These are phyloP conservation scores for Clonostachys rosea DNA, from an alignment of 2,329 filamentous ascomycete genomes.

Conservation along the genomic window DNA sequence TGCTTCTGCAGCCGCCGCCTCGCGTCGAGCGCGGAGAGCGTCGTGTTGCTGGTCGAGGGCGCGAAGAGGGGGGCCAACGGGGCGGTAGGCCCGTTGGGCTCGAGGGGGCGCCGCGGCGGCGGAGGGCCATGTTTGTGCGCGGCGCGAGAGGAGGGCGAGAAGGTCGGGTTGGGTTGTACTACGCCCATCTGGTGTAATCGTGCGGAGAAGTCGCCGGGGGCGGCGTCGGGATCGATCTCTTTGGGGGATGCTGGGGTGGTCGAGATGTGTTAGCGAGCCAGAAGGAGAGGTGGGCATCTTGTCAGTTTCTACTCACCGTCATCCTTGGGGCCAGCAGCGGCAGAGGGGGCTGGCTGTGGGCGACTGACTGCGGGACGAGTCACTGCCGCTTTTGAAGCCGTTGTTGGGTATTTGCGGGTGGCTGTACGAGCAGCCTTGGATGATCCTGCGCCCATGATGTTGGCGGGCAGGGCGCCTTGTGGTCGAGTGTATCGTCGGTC, in stretches of 20 bases:
- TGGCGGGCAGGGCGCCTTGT: too few relatives aligned
- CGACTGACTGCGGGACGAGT: too few relatives aligned
- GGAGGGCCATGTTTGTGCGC: background rate
- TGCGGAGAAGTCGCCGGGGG: slow-evolving; percentile 38
- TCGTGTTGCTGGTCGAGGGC: slow-evolving; percentile 30
- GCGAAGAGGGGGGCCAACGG: slow-evolving; percentile 18
- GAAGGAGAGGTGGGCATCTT: background rate
- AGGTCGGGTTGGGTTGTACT: slow-evolving; percentile 48
- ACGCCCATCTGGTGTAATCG: slow-evolving; percentile 51
- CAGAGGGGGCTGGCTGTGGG: too few relatives aligned
- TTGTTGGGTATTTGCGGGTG: slow-evolving; percentile 37
- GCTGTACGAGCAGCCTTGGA: slow-evolving; percentile 37
- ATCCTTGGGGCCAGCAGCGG: slow-evolving; percentile 12
- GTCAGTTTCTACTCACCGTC: slow-evolving; percentile 16
- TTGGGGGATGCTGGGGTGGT: slow-evolving; percentile 18
- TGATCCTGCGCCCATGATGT: slow-evolving; percentile 36
- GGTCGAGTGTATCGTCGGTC: too few relatives aligned
- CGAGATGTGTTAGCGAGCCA: slow-evolving; percentile 22
- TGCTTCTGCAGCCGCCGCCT: slow-evolving; percentile 35
- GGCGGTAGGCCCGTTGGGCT: slow-evolving; percentile 7
- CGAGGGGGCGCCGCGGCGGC: background rate
- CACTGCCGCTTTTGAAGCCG: slow-evolving; percentile 11
- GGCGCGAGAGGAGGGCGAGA: slow-evolving; percentile 45
- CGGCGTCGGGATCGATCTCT: slow-evolving; percentile 31
- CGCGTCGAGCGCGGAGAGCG: slow-evolving; percentile 43